Base-by-base conservation (phyloP, 2,329 filamentous ascomycete species). In the Microsporum ferrugineum region DNA sequence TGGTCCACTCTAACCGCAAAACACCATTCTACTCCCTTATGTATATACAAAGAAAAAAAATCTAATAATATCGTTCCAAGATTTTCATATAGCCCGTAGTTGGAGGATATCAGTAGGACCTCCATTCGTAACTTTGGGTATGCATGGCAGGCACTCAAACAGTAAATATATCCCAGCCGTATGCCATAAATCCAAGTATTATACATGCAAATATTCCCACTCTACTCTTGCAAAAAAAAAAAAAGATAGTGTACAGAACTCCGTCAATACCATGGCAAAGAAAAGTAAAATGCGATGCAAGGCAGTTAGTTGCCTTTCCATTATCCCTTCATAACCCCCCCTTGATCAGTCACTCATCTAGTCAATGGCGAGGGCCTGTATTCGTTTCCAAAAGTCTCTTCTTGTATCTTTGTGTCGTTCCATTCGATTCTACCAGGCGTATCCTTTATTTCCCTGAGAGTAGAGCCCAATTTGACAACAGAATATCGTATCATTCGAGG, bases 401-500 rank as follows among this genome's bases (percentile, higher is more conserved):
- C 63, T 34, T 63, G 60, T 65, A 61, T 71, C 60, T 68, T 67
- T 29, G 43, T 65, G 53, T 71, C 70, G 67, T 76, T 78, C 81
- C 80, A 86, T 58, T 79, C 75, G 58, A 82, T 80, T 66, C 77
- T 73, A 14, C 84, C 83, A 7, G 73, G 71, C 38, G 85, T 75
- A 69, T 83, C 76, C 71, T 80, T 82, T 64, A 87, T 81, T 67
- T 85, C 80, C 66, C 83, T 79, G 65, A 87, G 74, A 71, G 81
- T 86, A 62, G 79, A 76, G 6, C 91, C 92, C 66, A 97, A 80
- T 80, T 91, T 95, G 62, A 97, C 91, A 63, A 92, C 85, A 31
- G 85, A 86, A 69, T 91, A 87, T 62, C 91, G 84, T 65, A 99
- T 88, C 84, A 97, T 88, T 61, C 94, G 82, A 45, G 94, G 92